Base-by-base conservation (phyloP, 441 rosid species). In the Biscutella laevigata region DNA sequence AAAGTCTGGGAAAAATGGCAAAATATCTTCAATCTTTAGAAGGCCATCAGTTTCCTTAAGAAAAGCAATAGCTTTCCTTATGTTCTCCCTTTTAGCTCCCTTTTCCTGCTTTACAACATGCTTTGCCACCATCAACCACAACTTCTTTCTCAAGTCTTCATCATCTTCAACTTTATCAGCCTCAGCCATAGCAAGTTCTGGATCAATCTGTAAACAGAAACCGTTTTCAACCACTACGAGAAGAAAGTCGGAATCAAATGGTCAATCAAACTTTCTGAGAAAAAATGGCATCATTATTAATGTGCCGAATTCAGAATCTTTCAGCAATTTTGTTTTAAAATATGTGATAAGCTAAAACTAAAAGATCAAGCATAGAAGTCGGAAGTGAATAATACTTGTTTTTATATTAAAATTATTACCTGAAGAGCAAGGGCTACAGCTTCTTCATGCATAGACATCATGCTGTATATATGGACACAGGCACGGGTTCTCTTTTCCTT, bases 401-500 rank as follows among this genome's bases (percentile, higher is more conserved):
- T n/a, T n/a, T n/a, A n/a, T n/a, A n/a, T n/a, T n/a, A n/a, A n/a
- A n/a, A n/a, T n/a, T n/a, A n/a, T 69, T 41, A 94, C 99, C 99
- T 89, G 95, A 57, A 94, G 74, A 76, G 99, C 96, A 67, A 94
- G 95, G 53, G 95, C 97, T 79, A 89, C 97, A 42, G 99, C 99
- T 74, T 94, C 99, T 80, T 94, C 97, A 66, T 89, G 94, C 97
- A 89, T 94, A 68, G 90, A 79, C 99, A 94, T 94, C 99, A 94
- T 89, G 74, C 97, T 81, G 69, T 89, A 94, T 74, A 89, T 86
- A 71, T 86, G 96, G 62, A 94, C 87, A 60, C 99, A 94, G 45
- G 99, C 97, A 51, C 94, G 95, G 83, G 81, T 83, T 75, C 97
- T 73, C 74, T 77, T 94, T 77, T 83, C 91, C 74, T 89, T 94